Base-by-base conservation (phyloP, 495 filamentous ascomycete genomes). In the Penicillium maclennaniae region DNA sequence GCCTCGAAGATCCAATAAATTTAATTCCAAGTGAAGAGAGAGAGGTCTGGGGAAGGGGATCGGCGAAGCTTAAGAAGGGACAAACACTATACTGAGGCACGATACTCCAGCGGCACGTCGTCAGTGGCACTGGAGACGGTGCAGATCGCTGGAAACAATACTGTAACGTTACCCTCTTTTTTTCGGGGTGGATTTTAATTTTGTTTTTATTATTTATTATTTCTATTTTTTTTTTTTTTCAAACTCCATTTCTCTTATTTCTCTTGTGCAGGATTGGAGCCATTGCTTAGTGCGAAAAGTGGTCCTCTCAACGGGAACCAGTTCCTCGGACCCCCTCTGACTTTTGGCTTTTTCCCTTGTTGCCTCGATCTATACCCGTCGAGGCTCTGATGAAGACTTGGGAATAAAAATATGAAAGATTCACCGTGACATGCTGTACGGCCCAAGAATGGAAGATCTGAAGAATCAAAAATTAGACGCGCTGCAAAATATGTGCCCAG, bases 1-100 rank as follows among this genome's bases (percentile, higher is more conserved):
- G 40, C 51, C 38, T 2, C 37, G 61, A 62, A 51, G 61, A 64
- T 67, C 58, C 43, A 42, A 54, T 52, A 16, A 16, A 41, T 44
- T 48, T 39, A 52, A 42, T 36, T 60, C 70, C 65, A 20, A 42
- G 44, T 63, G 68, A 68, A 55, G 61, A 66, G 68, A 66, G 68
- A 68, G 54, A 59, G 44, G 67, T 70, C 69, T 73, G 71, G 65
- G 73, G 71, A 79, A 79, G 77, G 79, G 83, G 85, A 88, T 88
- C 84, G 85, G 82, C 85, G 82, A 78, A 79, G 79, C 82, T 87
- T 88, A 87, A 84, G 84, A 87, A 72, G 69, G 68, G 70, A 69
- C 61, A 63, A 63, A 64, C 67, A 14, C 8, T 31, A 31, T 34
- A 34, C 31, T 68, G 61, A 63, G 61, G 62, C 59, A 69, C 62